phyloP scores from a whole-genome alignment of 176 grass and related monocot species.

The Carex scoparia region DNA sequence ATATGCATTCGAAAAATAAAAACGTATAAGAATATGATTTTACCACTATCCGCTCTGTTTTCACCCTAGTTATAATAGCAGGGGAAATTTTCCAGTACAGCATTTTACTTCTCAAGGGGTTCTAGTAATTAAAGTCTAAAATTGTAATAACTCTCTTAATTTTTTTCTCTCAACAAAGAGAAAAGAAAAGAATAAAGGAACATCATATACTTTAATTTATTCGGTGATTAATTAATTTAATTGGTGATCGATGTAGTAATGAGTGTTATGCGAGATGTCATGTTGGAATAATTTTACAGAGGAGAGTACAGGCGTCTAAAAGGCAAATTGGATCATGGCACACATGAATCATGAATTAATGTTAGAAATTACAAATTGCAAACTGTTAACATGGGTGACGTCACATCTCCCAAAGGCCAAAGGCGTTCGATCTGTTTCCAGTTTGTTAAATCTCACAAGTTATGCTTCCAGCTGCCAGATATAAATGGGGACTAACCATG shows the following conservation, averaged over 20 bases:
- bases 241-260: background rate
- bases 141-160: too few species aligned
- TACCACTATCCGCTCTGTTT: too few species aligned
- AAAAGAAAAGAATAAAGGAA: too few species aligned
- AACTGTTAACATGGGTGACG: constrained; percentile 28
- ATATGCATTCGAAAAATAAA: too few species aligned
- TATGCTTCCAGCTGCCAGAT: constrained; percentile 24
- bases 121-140: too few species aligned
- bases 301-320: background rate
- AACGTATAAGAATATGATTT: too few species aligned
- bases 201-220: too few species aligned
- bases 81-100: too few species aligned
- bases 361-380: constrained; percentile 26
- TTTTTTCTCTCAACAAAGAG: too few species aligned
- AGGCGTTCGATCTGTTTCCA: constrained; percentile 4
- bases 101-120: too few species aligned
- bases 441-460: constrained; percentile 17
- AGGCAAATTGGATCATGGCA: constrained; percentile 21
- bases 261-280: background rate
- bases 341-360: background rate
- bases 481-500: background rate
- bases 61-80: too few species aligned
- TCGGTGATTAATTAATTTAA: background rate
- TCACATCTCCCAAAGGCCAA: background rate
- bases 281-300: constrained; percentile 19